Conservation (phyloP, 2,329 filamentous ascomycete genomes). For the Beauveria medogensis region DNA sequence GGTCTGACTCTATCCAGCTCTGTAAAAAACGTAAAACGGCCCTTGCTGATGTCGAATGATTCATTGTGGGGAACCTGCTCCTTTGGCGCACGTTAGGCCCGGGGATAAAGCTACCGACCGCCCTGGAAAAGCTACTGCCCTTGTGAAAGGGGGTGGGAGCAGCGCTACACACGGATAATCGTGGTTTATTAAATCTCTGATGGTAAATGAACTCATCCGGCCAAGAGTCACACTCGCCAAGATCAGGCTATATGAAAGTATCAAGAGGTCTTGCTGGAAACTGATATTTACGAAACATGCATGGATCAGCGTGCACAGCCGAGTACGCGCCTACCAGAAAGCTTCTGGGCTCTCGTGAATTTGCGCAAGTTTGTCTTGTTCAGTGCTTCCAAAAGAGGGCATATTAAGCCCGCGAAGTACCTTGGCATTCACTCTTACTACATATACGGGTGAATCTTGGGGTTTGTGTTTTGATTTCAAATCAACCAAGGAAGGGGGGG, state of each 20-base stretch:
- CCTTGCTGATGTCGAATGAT: constrained; percentile 5
- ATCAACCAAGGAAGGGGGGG: neutral
- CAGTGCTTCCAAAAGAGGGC: too few relatives aligned
- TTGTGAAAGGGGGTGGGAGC: neutral
- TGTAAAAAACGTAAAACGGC: neutral
- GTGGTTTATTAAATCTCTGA: neutral
- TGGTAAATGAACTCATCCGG: neutral
- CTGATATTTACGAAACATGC: too few relatives aligned
- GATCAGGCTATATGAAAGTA: neutral
- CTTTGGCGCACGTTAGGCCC: neutral
- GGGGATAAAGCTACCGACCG: neutral
- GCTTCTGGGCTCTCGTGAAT: too few relatives aligned
- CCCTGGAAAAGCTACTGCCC: neutral
- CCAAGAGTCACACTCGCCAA: neutral
- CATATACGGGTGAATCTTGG: neutral
- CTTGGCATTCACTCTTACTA: too few relatives aligned
- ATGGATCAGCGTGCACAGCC: too few relatives aligned
- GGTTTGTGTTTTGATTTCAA: neutral
- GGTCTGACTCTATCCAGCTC: neutral
- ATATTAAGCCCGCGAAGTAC: too few relatives aligned
- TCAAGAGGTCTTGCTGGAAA: too few relatives aligned
- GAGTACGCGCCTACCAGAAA: too few relatives aligned
- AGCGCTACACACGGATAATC: neutral
- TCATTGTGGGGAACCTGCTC: constrained; percentile 2
- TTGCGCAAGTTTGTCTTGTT: too few relatives aligned